Conservation (phyloP, 2,329 filamentous ascomycete genomes). For the Bretziella fagacearum region DNA sequence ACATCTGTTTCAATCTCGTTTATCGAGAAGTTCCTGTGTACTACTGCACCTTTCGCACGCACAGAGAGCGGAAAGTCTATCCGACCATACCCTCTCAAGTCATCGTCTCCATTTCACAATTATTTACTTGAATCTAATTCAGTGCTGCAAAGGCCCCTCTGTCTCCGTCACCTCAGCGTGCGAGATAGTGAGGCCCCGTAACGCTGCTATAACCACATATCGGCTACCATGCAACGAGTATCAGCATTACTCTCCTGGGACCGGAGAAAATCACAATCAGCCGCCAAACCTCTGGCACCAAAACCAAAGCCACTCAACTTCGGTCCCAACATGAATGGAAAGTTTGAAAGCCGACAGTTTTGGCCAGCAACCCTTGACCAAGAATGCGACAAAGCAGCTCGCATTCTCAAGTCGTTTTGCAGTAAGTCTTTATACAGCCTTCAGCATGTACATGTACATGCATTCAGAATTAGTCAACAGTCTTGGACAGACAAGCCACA, state of each 20-base stretch:
- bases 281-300: slow-evolving; percentile 8
- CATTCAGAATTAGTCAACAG: no score
- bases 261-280: slow-evolving; percentile 15
- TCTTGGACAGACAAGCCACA: no score
- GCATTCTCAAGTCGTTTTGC: slow-evolving; percentile 81
- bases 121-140: neutral
- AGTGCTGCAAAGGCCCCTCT: slow-evolving; percentile 9
- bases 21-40: neutral
- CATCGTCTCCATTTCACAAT: neutral
- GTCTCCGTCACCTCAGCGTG: slow-evolving; percentile 8
- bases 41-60: neutral
- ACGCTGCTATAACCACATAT: neutral
- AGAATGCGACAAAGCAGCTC: slow-evolving; percentile 80
- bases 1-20: neutral
- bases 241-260: slow-evolving; percentile 17
- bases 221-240: slow-evolving; percentile 16
- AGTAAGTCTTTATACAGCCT: slow-evolving; percentile 33
- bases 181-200: slow-evolving; percentile 9
- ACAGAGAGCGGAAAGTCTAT: neutral
- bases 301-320: slow-evolving; percentile 9
- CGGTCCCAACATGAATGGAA: slow-evolving; percentile 11
- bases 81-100: neutral
- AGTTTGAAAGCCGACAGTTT: slow-evolving; percentile 40
- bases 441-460: neutral
- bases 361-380: slow-evolving; percentile 75